Evolutionary conservation across 176 grass and related monocot species (phyloP), one percentile per base, ranked within the genome.

Genomic region (Oryza brachyantha): DNA sequence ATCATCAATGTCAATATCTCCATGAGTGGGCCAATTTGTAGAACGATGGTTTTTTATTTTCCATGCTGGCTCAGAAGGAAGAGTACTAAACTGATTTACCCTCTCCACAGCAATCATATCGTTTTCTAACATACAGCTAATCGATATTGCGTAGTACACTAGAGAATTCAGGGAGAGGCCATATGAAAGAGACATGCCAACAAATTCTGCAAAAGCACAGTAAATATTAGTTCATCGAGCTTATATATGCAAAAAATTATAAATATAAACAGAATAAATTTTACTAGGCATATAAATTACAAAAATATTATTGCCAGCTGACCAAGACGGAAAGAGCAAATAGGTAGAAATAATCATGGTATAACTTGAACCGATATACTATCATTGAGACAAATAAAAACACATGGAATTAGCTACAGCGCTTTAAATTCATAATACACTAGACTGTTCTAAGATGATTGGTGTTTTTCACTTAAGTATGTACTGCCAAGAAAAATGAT

Each of bases 71-170:
- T 98, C 92, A 22, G 87, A 91, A 79, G 95, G 83, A 84, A 98
- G 93, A 87, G 45, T 90, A 41, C 86, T 90, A 74, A 98, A 98
- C 46, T 98, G 95, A 79, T 90, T 94, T 81, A 98, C 87, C 72
- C 95, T 94, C 85, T 98, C 95, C 22, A 92, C 95, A 65, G 95
- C 83, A 63, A 98, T 90, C 95, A 98, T 98, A 39, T 78, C 88
- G 46, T 98, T 98, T 77, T 98, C 95, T 68, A 98, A 73, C 85
- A 91, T 92, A 70, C 95, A 98, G 68, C 95, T 98, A 34, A 92
- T 75, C 52, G 87, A 98, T 88, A 88, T 80, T 60, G 92, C 85
- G 63, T 76, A 94, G 61, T 94, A 98, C 9, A 98, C 70, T 27
- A 86, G 43, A 62, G 82, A 78, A 78, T 94, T 98, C 61, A 98